Evolutionary conservation across 2,329 filamentous ascomycete species (phyloP).

Genomic region (Xylaria arbuscula): DNA sequence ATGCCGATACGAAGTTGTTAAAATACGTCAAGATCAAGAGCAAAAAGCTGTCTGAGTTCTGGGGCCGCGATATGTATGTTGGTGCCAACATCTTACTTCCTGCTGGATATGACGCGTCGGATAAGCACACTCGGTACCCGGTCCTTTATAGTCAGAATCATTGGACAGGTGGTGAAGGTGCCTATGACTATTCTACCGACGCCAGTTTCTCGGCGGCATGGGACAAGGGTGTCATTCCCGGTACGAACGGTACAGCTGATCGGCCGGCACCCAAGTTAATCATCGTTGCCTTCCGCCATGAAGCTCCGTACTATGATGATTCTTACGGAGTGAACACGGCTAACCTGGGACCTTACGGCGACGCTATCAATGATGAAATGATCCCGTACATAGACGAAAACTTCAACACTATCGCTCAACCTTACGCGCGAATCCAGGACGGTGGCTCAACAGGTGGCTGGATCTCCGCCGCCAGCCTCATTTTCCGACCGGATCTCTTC

Average conservation of each 20-base stretch:
- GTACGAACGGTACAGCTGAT: constrained; percentile 23
- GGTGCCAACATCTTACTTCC: constrained; percentile 42
- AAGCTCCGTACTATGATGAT: constrained; percentile 42
- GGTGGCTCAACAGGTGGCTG: constrained; percentile 43
- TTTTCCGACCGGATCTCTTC: constrained; percentile 43
- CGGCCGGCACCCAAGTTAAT: constrained; percentile 40
- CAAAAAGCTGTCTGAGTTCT: constrained; percentile 38
- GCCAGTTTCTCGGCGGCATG: constrained; percentile 34
- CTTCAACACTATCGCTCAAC: constrained; percentile 40
- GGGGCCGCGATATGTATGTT: constrained; percentile 44
- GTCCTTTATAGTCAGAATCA: constrained; percentile 42
- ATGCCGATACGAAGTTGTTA: constrained; percentile 37
- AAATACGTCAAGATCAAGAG: constrained; percentile 44
- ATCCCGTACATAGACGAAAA: constrained; percentile 40
- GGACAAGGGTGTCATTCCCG: constrained; percentile 38
- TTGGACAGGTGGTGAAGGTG: constrained; percentile 34
- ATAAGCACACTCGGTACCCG: constrained; percentile 40
- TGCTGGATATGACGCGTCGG: constrained; percentile 36
- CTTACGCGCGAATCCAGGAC: constrained; percentile 42
- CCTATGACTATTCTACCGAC: constrained; percentile 34
- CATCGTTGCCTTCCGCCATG: constrained; percentile 41
- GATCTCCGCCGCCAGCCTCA: constrained; percentile 39
- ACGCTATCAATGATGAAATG: constrained; percentile 43
- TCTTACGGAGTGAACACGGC: constrained; percentile 43
- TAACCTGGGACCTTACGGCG: constrained; percentile 42